These are phyloP conservation scores for Takashimella tepidaria DNA, from an alignment of 1,284 basidiomycete species.

Conservation along the genomic window DNA sequence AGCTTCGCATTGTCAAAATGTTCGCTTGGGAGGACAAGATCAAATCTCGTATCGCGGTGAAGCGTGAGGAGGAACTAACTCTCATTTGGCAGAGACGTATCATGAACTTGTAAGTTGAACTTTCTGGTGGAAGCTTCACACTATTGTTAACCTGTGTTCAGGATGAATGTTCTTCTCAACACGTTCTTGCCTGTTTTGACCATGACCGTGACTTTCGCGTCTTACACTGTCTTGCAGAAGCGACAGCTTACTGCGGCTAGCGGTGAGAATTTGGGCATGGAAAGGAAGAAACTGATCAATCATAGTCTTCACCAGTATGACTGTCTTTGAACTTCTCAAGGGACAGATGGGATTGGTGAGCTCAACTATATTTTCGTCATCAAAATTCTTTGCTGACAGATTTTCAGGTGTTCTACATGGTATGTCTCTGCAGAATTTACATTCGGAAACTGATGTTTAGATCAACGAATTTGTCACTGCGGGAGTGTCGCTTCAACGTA, in stretches of 20 bases:
- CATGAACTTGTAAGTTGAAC: slow-evolving; percentile 29
- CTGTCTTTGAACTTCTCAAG: slow-evolving; percentile 45
- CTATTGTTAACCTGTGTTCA: slow-evolving; percentile 6
- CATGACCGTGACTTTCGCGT: slow-evolving; percentile 63
- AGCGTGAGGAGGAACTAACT: slow-evolving; percentile 56
- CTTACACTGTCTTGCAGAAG: slow-evolving; percentile 54
- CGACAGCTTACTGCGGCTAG: slow-evolving; percentile 48
- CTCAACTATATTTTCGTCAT: slow-evolving; percentile 3
- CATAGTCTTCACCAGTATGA: slow-evolving; percentile 45
- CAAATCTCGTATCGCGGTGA: slow-evolving; percentile 53
- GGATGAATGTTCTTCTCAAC: slow-evolving; percentile 45
- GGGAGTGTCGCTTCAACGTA: slow-evolving; percentile 53
- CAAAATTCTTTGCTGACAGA: slow-evolving; percentile 2
- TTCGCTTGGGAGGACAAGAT: slow-evolving; percentile 64
- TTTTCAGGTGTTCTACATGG: slow-evolving; percentile 29
- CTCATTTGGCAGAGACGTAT: slow-evolving; percentile 44
- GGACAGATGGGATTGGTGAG: slow-evolving; percentile 33
- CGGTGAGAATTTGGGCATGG: slow-evolving; percentile 14
- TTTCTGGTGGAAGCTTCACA: too few relatives aligned
- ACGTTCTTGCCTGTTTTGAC: slow-evolving; percentile 60
- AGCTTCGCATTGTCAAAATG: slow-evolving; percentile 58
- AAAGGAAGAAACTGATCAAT: neutral
- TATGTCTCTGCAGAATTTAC: slow-evolving; percentile 1
- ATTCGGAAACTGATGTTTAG: slow-evolving; percentile 22
- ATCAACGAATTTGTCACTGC: slow-evolving; percentile 41